Evolutionary conservation across 345 rosid species (phyloP).

Genomic region (Cardamine resedifolia): DNA sequence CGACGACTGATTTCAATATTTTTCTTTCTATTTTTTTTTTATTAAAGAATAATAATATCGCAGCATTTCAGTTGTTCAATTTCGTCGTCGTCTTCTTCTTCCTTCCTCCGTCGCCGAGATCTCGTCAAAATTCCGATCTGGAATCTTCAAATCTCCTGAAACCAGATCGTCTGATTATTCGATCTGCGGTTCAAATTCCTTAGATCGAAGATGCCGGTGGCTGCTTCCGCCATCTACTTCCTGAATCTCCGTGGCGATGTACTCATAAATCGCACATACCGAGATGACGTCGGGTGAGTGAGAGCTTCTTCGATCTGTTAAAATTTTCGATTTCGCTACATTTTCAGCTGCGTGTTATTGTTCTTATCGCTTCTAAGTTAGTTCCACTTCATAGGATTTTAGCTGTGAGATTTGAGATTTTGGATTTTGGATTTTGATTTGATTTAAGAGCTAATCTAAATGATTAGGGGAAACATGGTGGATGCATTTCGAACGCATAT

Average conservation of each 20-base stretch:
- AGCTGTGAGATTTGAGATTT: conserved; percentile 6
- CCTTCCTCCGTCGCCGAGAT: conserved; percentile 26
- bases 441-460: background rate
- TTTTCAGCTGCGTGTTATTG: background rate
- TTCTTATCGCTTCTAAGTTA: background rate
- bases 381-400: conserved; percentile 8
- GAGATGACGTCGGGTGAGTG: conserved; percentile 98
- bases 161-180: background rate
- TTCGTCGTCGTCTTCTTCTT: conserved; percentile 29
- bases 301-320: conserved; percentile 4
- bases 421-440: background rate
- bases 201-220: conserved; percentile 91
- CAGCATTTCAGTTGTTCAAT: conserved; percentile 5
- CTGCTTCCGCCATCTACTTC: conserved; percentile 98
- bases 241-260: conserved; percentile 98
- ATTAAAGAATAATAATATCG: background rate
- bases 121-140: conserved; percentile 11
- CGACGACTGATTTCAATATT: background rate
- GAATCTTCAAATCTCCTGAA: background rate
- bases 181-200: conserved; percentile 25
- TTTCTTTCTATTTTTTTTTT: background rate
- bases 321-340: background rate
- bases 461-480: conserved; percentile 91
- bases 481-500: conserved; percentile 98
- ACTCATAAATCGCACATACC: conserved; percentile 96